Conservation (phyloP, 2,329 filamentous ascomycete genomes). For the Aspergillus spinulosporus region DNA sequence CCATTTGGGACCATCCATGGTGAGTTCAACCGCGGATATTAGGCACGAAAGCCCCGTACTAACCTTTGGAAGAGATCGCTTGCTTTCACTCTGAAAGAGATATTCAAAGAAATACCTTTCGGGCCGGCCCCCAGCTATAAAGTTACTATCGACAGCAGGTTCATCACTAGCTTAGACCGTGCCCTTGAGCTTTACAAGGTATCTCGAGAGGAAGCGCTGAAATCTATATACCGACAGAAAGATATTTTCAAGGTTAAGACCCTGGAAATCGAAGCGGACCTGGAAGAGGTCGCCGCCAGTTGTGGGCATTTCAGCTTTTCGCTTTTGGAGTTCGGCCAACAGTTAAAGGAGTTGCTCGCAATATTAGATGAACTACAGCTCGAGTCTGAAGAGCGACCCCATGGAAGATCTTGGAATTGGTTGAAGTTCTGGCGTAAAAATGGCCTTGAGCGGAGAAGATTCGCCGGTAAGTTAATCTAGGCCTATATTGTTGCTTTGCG, state of each 20-base stretch:
- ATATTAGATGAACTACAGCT: constrained; percentile 80
- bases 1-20: constrained; percentile 86
- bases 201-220: constrained; percentile 73
- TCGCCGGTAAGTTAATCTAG: neutral
- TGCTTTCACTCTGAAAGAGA: constrained; percentile 85
- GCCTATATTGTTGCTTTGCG: neutral
- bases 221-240: constrained; percentile 76
- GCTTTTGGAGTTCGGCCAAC: constrained; percentile 84
- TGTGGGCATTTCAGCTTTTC: constrained; percentile 97
- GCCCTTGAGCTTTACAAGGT: constrained; percentile 77
- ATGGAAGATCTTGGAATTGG: constrained; percentile 77
- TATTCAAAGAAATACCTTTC: constrained; percentile 85
- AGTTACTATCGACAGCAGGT: constrained; percentile 75
- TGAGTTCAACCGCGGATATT: constrained; percentile 30
- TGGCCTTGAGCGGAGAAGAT: constrained; percentile 22
- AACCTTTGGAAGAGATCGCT: constrained; percentile 66
- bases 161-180: constrained; percentile 75
- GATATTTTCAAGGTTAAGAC: constrained; percentile 68
- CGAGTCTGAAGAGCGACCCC: constrained; percentile 62
- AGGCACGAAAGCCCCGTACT: constrained; percentile 1
- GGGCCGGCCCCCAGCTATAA: constrained; percentile 64
- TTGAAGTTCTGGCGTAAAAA: constrained; percentile 69
- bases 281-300: constrained; percentile 95
- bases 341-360: constrained; percentile 78
- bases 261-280: constrained; percentile 80